Base-by-base conservation (phyloP, 306 rosid species). In the Clitoria ternatea region DNA sequence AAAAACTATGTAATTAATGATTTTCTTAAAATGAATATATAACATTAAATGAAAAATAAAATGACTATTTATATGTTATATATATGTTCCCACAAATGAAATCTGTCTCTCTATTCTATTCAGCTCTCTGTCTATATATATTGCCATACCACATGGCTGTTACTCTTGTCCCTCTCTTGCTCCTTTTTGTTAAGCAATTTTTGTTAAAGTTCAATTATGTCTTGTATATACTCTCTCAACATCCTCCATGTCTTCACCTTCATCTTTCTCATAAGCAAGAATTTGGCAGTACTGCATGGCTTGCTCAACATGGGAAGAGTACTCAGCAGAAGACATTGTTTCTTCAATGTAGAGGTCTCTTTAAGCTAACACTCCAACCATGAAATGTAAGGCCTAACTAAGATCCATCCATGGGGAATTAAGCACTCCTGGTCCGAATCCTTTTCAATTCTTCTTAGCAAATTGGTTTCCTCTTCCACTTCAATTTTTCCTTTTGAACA, bases 341-440 rank as follows among this genome's bases (percentile, higher is more conserved):
- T 60, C 64, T 32, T 39, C 44, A 59, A 26, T 36, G 24, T 22
- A 37, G 56, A 50, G 80, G 18, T 71, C 64, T 44, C 14, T 29
- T 56, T 23, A 19, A 17, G 77, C 77, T 63, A 36, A 43, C 61
- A 26, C 4, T n/a, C n/a, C 17, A 13, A 2, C 22, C 36, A 76
- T 72, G 64, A 49, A 66, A 15, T 50, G 60, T 74, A 65, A 82
- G 77, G 72, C 76, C 66, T 60, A 49, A 20, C 66, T 60, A 49
- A 20, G 60, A 7, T 53, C 18, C 64, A 19, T 59, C 75, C 71
- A 40, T 37, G 84, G 90, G 96, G 96, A 89, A 89, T 89, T 85
- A 80, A 79, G 90, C 89, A 69, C 70, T 83, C 87, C 80, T 79
- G 96, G 96, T 89, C 96, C 96, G 92, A 89, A 76, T 24, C 3